A percentile compares a stretch with the other conserved stretches of the same genome.
phyloP scores from a whole-genome alignment of 148 eudicot genomes.

The Spergularia marina region DNA sequence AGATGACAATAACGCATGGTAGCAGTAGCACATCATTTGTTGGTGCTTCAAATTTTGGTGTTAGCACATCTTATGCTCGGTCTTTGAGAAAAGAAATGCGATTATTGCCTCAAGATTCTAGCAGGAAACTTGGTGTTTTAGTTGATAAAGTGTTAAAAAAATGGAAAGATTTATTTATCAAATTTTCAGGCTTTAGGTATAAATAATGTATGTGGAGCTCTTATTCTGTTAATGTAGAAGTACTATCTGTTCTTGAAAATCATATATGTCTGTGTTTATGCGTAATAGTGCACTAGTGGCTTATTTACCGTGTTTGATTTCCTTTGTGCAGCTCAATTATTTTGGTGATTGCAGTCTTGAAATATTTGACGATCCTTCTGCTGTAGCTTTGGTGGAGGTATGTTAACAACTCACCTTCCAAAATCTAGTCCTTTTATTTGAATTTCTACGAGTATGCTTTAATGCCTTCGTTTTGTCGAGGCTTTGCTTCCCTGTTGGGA shows the following conservation, averaged over 20 bases:
- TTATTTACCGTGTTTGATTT: constrained; percentile 20
- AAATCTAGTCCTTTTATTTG: background rate
- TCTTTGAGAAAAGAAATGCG: background rate
- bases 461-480: no score
- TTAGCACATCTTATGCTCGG: background rate
- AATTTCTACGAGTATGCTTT: background rate
- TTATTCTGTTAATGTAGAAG: background rate
- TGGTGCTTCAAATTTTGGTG: background rate
- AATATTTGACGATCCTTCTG: constrained; percentile 90
- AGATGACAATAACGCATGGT: background rate
- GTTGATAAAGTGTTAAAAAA: no score
- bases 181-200: no score
- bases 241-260: background rate
- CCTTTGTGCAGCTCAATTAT: constrained; percentile 73
- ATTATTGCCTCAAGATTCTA: background rate
- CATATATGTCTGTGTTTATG: constrained; percentile 14
- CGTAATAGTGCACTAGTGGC: background rate
- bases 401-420: background rate
- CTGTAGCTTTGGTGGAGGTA: constrained; percentile 86
- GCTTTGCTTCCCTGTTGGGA: no score
- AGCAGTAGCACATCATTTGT: background rate
- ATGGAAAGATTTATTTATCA: no score
- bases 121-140: background rate
- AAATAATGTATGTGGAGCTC: no score
- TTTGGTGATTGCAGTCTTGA: constrained; percentile 91